Evolutionary conservation across 805 yeast genomes (phyloP).

Genomic region (Starmera dryadoides): DNA sequence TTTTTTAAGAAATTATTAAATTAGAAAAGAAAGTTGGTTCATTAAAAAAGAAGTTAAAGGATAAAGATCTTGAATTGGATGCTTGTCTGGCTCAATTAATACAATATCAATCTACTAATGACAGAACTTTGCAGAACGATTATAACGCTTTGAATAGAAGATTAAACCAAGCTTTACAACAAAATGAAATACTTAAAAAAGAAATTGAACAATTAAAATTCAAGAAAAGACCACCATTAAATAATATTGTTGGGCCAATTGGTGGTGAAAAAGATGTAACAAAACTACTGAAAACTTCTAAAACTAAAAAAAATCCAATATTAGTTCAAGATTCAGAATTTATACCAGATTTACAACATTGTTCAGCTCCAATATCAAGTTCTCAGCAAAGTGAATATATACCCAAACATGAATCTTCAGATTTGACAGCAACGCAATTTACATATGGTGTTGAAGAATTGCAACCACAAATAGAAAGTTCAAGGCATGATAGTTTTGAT

Average conservation of each 20-base stretch:
- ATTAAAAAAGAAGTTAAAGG: no score
- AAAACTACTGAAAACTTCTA: neutral
- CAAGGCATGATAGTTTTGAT: neutral
- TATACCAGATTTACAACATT: neutral
- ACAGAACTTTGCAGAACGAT: conserved; percentile 1
- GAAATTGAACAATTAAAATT: neutral
- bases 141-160: conserved; percentile 4
- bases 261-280: neutral
- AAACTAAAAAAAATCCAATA: neutral
- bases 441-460: neutral
- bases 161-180: conserved; percentile 1
- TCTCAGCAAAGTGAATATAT: neutral
- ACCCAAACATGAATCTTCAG: neutral
- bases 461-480: neutral
- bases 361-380: neutral
- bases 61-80: neutral
- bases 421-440: conserved; percentile 5
- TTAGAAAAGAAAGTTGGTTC: no score
- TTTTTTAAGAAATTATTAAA: no score
- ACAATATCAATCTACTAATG: neutral
- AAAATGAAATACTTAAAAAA: conserved; percentile 1
- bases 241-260: neutral
- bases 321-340: neutral
- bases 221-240: neutral
- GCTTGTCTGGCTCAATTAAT: neutral